Percentiles rank a stretch among this genome's conserved stretches.
phyloP scores from a whole-genome alignment of 2,329 filamentous ascomycete species.

The Tolypocladium endophyticum region DNA sequence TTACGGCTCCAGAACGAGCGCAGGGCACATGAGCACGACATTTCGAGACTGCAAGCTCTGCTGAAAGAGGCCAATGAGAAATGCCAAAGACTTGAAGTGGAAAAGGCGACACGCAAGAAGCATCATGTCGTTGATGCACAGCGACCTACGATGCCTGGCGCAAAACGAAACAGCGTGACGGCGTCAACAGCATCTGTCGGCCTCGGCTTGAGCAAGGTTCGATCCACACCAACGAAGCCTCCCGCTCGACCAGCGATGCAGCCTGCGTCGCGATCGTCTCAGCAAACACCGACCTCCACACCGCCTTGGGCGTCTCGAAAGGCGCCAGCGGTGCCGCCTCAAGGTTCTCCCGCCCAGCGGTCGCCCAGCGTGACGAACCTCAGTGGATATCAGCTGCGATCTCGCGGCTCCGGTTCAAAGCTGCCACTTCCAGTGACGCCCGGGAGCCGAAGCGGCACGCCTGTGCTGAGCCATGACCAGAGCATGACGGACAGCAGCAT shows the following conservation, averaged over 20 bases:
- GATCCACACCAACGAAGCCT: slow-evolving; percentile 13
- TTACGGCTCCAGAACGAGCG: slow-evolving; percentile 24
- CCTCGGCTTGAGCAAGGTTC: slow-evolving; percentile 11
- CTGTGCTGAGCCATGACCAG: slow-evolving; percentile 21
- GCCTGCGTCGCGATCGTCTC: not conserved
- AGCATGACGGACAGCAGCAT: slow-evolving; percentile 33
- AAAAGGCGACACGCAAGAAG: slow-evolving; percentile 11
- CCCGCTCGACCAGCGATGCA: slow-evolving; percentile 5
- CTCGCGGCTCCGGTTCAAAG: slow-evolving; percentile 25
- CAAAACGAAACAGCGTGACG: not conserved
- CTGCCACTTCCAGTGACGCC: slow-evolving; percentile 28
- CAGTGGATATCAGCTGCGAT: slow-evolving; percentile 18
- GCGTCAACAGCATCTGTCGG: slow-evolving; percentile 1
- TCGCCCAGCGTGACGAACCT: slow-evolving; percentile 15
- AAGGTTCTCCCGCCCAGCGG: slow-evolving; percentile 4
- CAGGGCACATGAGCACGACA: slow-evolving; percentile 19
- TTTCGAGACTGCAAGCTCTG: slow-evolving; percentile 20
- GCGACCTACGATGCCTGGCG: slow-evolving; percentile 5
- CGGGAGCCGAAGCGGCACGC: slow-evolving; percentile 21
- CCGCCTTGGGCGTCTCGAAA: slow-evolving; percentile 1
- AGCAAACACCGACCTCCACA: not conserved
- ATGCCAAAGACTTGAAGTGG: slow-evolving; percentile 18
- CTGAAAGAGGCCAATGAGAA: slow-evolving; percentile 24
- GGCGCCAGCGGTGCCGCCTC: not conserved
- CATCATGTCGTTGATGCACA: slow-evolving; percentile 5